These are phyloP conservation scores for Phaeomoniella chlamydospora DNA, from an alignment of 2,329 filamentous ascomycete species.

Conservation along the genomic window DNA sequence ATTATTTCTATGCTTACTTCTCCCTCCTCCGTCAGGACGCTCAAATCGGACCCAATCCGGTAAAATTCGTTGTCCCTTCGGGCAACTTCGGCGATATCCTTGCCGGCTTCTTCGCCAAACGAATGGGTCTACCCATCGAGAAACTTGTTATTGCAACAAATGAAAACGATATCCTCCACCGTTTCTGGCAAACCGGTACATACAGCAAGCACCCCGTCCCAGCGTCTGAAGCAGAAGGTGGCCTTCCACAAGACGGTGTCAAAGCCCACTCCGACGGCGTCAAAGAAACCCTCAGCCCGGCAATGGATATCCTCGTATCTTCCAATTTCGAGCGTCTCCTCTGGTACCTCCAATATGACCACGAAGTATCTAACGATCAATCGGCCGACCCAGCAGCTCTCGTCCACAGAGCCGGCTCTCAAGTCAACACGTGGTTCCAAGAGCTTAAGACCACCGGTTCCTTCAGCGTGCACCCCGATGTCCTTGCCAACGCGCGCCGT, in stretches of 20 bases:
- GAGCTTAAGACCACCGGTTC: slow-evolving; percentile 69
- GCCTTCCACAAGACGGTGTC: slow-evolving; percentile 34
- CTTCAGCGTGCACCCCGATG: slow-evolving; percentile 63
- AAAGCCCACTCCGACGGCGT: slow-evolving; percentile 57
- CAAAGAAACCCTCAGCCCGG: slow-evolving; percentile 82
- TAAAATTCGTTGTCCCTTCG: slow-evolving; percentile 81
- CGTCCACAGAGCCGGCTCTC: slow-evolving; percentile 37
- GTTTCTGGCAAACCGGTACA: slow-evolving; percentile 76
- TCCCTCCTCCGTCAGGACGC: slow-evolving; percentile 49
- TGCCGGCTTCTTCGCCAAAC: slow-evolving; percentile 72
- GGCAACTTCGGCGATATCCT: slow-evolving; percentile 96
- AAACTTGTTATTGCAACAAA: slow-evolving; percentile 91
- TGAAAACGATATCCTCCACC: slow-evolving; percentile 91
- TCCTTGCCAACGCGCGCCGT: slow-evolving; percentile 54
- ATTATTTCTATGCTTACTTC: slow-evolving; percentile 96
- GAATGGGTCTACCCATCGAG: slow-evolving; percentile 76
- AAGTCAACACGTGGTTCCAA: slow-evolving; percentile 64
- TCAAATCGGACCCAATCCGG: slow-evolving; percentile 33
- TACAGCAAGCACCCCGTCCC: slow-evolving; percentile 70
- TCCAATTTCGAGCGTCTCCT: slow-evolving; percentile 94
- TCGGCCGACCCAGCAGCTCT: slow-evolving; percentile 7
- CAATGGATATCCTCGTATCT: slow-evolving; percentile 94
- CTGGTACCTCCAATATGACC: slow-evolving; percentile 79
- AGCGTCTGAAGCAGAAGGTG: slow-evolving; percentile 8
- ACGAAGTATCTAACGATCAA: slow-evolving; percentile 14